Conservation (phyloP, 2,329 filamentous ascomycete species). For the Apiospora saccharicola region DNA sequence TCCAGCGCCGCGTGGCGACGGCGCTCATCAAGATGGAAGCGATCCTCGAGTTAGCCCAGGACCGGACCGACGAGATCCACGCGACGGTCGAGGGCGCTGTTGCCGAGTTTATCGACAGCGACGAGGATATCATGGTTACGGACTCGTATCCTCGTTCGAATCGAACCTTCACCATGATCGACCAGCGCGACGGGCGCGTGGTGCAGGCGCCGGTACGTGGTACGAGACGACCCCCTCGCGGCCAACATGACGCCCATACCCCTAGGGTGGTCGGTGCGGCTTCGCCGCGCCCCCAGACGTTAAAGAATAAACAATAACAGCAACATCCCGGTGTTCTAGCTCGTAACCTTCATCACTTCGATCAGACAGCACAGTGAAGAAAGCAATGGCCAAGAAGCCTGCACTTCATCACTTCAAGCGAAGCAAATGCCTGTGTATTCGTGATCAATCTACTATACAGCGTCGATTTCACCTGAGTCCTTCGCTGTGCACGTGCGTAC, state of each 20-base stretch:
- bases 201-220: conserved; percentile 36
- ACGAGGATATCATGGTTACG: conserved; percentile 38
- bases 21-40: conserved; percentile 37
- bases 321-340: no score
- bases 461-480: no score
- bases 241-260: conserved; percentile 37
- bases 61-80: conserved; percentile 35
- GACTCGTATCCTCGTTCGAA: conserved; percentile 33
- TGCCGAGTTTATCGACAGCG: conserved; percentile 33
- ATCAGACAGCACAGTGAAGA: no score
- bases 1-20: conserved; percentile 38
- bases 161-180: conserved; percentile 37
- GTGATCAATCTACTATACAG: no score
- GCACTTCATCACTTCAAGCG: no score
- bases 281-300: no score
- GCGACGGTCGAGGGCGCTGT: conserved; percentile 35
- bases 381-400: no score
- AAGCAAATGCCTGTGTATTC: no score
- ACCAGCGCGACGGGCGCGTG: conserved; percentile 34
- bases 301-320: no score
- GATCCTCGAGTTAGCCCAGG: conserved; percentile 37
- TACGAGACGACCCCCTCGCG: conserved; percentile 35
- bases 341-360: no score
- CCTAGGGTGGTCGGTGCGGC: no score
- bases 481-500: no score